Evolutionary conservation across 768 basidiomycete species (phyloP).

Genomic region (Tricholoma bakamatsutake): DNA sequence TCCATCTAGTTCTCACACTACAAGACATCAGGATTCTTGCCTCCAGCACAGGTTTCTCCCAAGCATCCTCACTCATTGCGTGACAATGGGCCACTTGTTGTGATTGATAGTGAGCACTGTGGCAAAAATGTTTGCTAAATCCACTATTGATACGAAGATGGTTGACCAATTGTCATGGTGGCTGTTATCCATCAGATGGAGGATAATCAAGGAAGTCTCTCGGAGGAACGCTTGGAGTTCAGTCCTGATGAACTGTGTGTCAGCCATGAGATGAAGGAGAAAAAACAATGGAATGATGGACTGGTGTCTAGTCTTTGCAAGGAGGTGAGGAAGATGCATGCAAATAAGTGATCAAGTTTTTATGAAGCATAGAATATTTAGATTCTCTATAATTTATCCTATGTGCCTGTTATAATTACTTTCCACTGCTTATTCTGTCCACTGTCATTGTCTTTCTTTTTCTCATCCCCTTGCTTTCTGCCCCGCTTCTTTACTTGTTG

Average conservation of each 20-base stretch:
- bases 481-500: background rate
- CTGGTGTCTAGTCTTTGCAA: background rate
- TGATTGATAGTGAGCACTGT: slow-evolving; percentile 1
- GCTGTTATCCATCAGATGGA: background rate
- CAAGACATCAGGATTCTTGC: too few relatives aligned
- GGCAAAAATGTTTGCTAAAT: background rate
- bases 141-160: background rate
- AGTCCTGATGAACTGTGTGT: background rate
- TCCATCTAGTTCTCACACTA: too few relatives aligned
- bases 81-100: slow-evolving; percentile 1
- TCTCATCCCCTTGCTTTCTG: background rate
- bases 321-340: background rate
- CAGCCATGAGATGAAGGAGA: background rate
- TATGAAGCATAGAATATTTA: background rate
- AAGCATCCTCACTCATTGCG: background rate
- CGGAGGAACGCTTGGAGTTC: background rate
- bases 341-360: background rate
- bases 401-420: background rate
- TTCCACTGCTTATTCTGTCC: background rate
- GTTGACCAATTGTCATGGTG: background rate
- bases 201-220: background rate
- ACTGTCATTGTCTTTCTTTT: background rate
- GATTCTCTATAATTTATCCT: background rate
- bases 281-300: background rate
- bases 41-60: too few relatives aligned